These are phyloP conservation scores for Heliamphora exappendiculata DNA, from an alignment of 148 eudicot genomes.

Conservation along the genomic window DNA sequence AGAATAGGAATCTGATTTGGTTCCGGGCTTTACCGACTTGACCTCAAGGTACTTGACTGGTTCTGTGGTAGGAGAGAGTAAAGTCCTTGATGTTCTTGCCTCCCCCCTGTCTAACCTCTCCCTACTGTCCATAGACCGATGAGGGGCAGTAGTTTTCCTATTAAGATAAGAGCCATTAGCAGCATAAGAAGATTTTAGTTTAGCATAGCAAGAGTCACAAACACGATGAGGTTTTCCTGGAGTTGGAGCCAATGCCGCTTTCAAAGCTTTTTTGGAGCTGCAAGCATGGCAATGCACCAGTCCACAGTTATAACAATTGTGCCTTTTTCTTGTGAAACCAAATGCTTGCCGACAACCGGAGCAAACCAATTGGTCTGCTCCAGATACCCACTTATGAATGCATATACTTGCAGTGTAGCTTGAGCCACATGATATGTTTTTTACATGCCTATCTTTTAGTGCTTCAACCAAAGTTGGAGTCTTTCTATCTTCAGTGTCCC, in stretches of 20 bases:
- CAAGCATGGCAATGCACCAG: slow-evolving; percentile 69
- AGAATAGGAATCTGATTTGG: slow-evolving; percentile 35
- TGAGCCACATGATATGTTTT: slow-evolving; percentile 62
- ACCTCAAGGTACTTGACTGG: slow-evolving; percentile 77
- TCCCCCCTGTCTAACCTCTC: slow-evolving; percentile 35
- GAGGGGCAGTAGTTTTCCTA: slow-evolving; percentile 37
- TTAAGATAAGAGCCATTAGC: slow-evolving; percentile 23
- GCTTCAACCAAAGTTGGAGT: slow-evolving; percentile 66
- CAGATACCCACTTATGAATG: slow-evolving; percentile 76
- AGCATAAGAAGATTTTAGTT: slow-evolving; percentile 41
- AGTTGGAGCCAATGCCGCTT: slow-evolving; percentile 76
- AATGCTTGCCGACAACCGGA: slow-evolving; percentile 70
- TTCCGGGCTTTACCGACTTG: slow-evolving; percentile 39
- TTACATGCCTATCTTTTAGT: slow-evolving; percentile 58
- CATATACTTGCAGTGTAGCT: slow-evolving; percentile 61
- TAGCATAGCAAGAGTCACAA: slow-evolving; percentile 63
- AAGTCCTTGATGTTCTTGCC: slow-evolving; percentile 37
- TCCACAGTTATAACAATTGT: slow-evolving; percentile 69
- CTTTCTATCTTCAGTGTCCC: slow-evolving; percentile 62
- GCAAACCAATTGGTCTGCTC: slow-evolving; percentile 72
- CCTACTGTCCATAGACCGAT: slow-evolving; percentile 35
- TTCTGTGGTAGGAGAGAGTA: slow-evolving; percentile 43
- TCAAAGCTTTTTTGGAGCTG: slow-evolving; percentile 61
- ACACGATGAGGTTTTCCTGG: slow-evolving; percentile 83
- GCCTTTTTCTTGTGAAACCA: slow-evolving; percentile 68